Evolutionary conservation across 1,139 yeast genomes (phyloP).

Genomic region (Candida sp.): DNA sequence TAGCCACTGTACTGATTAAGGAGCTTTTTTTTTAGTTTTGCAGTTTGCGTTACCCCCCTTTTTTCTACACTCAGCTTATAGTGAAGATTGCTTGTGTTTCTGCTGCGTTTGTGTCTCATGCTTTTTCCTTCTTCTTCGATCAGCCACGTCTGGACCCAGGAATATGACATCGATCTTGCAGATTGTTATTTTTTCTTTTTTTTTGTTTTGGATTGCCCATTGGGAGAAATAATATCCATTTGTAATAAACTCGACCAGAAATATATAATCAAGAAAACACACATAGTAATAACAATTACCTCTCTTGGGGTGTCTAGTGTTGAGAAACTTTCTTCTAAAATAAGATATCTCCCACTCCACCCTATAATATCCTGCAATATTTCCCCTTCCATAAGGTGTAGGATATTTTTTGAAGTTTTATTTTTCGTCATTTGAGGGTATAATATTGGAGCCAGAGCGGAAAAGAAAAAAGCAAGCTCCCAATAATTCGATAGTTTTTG

Average conservation of each 20-base stretch:
- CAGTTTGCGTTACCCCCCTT: neutral
- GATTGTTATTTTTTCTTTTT: neutral
- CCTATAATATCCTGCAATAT: neutral
- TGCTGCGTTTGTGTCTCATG: neutral
- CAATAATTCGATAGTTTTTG: no score
- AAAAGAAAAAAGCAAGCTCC: no score
- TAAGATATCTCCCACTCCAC: neutral
- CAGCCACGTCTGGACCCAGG: neutral
- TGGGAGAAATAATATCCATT: no score
- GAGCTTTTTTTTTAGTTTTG: conserved; percentile 1
- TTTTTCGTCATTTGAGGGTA: neutral
- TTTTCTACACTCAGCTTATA: neutral
- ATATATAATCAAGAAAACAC: no score
- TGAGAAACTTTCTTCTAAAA: neutral
- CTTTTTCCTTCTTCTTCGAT: neutral
- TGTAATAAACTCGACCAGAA: no score
- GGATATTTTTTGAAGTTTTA: neutral
- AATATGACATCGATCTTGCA: neutral
- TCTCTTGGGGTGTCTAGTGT: neutral
- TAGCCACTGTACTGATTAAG: neutral
- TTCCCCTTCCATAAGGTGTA: neutral
- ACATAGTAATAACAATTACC: no score
- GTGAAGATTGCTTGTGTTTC: neutral
- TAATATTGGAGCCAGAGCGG: neutral
- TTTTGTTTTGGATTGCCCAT: neutral